Base-by-base conservation (phyloP, 768 basidiomycete species). In the Termitomyces bulborhizus region DNA sequence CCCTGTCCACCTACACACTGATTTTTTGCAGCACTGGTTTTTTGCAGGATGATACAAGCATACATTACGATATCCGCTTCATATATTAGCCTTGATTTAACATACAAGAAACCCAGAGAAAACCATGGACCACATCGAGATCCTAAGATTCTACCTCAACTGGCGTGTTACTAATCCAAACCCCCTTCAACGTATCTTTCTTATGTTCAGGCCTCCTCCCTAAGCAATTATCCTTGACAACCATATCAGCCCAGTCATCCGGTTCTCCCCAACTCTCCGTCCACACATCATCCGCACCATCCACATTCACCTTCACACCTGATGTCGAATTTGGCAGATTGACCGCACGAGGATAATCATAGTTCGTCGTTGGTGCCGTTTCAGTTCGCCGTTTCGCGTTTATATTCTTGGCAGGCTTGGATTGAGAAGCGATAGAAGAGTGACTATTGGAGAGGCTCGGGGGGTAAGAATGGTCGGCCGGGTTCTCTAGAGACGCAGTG, bases 381-480 rank as follows among this genome's bases (percentile, higher is more conserved):
- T 75, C 69, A 3, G 69, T 65, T 13, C 72, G 69, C 18, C 71
- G 73, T 60, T 75, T 76, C 13, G 69, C 66, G 40, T 76, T 73
- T 56, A 73, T 55, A 47, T 71, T 73, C 57, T 62, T 73, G 54
- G 68, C 69, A 36, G 66, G 63, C 48, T 66, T 63, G 6, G 67
- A 69, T 42, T 67, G 65, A 26, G 69, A 64, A 41, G 69, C 66
- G 4, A 73, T 62, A 5, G 71, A 74, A 1, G 77, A 67, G 40
- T 74, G 62, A 60, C 77, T 76, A 57, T 69, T 74, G 16, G 73
- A 67, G 24, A 76, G 69, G 59, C 76, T 80, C 13, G 87, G 87
- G 31, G 87, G 87, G 64, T 88, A 88, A 26, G 81, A 75, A 60
- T 86, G 82, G 1, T 73, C 73, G 12, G 67, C 62, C n/a, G 65